Evolutionary conservation across 257 asterid genomes (phyloP).

Genomic region (Lithospermum erythrorhizon): DNA sequence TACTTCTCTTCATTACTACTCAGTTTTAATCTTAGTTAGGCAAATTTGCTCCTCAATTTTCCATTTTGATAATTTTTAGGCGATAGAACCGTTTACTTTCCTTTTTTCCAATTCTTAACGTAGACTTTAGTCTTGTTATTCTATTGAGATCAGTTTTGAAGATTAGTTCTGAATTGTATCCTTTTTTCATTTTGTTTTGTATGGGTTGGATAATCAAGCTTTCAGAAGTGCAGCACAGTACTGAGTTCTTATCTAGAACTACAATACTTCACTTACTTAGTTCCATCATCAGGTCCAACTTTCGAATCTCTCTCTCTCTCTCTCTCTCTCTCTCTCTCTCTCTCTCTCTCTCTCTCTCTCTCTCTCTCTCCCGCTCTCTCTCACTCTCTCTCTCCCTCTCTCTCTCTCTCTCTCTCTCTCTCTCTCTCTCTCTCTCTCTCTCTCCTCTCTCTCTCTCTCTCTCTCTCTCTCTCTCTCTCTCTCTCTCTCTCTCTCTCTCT

Average conservation of each 20-base stretch:
- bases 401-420: conserved; percentile 6
- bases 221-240: conserved; percentile 75
- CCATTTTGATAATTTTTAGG: no score
- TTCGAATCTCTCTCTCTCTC: neutral
- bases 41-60: neutral
- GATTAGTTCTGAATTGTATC: conserved; percentile 5
- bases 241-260: conserved; percentile 69
- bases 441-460: conserved; percentile 6
- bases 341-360: conserved; percentile 2
- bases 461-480: conserved; percentile 1
- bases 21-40: neutral
- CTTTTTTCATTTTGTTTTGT: conserved; percentile 3
- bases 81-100: neutral
- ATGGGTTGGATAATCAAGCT: conserved; percentile 43
- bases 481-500: conserved; percentile 4
- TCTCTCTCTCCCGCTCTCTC: conserved; percentile 4
- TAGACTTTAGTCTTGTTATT: neutral
- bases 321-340: conserved; percentile 3
- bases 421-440: conserved; percentile 1
- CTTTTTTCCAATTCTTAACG: neutral
- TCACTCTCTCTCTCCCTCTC: neutral
- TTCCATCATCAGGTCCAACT: conserved; percentile 64
- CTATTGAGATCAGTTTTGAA: neutral
- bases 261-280: conserved; percentile 67
- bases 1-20: neutral